Percentiles rank a stretch among this genome's conserved stretches.
Evolutionary conservation across 768 basidiomycete genomes (phyloP).

Genomic region (Pulveroboletus sp.): DNA sequence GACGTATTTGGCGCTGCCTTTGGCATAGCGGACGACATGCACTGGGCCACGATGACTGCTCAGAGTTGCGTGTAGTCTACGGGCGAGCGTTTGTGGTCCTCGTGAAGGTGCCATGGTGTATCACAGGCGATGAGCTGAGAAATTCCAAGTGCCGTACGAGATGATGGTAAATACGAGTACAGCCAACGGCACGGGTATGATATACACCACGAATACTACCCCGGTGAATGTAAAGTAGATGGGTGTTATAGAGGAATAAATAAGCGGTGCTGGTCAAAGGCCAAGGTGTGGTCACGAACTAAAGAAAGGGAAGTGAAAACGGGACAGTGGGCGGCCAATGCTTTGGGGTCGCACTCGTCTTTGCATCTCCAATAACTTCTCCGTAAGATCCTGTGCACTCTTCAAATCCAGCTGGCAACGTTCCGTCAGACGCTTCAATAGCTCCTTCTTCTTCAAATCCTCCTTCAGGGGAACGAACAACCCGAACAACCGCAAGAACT

Average conservation of each 20-base stretch:
- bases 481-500: constrained; percentile 18
- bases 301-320: neutral
- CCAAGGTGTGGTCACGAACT: neutral
- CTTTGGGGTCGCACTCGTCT: neutral
- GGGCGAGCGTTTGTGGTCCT: constrained; percentile 49
- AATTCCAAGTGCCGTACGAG: neutral
- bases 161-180: neutral
- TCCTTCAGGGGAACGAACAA: constrained; percentile 13
- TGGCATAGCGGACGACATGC: constrained; percentile 88
- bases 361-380: constrained; percentile 6
- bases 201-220: too few relatives aligned
- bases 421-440: constrained; percentile 18
- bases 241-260: neutral
- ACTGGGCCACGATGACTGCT: constrained; percentile 75
- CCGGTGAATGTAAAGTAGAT: too few relatives aligned
- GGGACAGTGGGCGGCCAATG: neutral
- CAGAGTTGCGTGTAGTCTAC: constrained; percentile 61
- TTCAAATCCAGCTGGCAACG: constrained; percentile 22
- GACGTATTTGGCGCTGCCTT: constrained; percentile 81
- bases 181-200: neutral
- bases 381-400: constrained; percentile 13
- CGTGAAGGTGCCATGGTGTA: constrained; percentile 48
- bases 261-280: neutral
- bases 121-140: neutral
- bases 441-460: constrained; percentile 13